Percentiles rank a stretch among this genome's conserved stretches.
These are phyloP conservation scores for Fusarium burgessii DNA, from an alignment of 2,329 filamentous ascomycete genomes.

Conservation along the genomic window DNA sequence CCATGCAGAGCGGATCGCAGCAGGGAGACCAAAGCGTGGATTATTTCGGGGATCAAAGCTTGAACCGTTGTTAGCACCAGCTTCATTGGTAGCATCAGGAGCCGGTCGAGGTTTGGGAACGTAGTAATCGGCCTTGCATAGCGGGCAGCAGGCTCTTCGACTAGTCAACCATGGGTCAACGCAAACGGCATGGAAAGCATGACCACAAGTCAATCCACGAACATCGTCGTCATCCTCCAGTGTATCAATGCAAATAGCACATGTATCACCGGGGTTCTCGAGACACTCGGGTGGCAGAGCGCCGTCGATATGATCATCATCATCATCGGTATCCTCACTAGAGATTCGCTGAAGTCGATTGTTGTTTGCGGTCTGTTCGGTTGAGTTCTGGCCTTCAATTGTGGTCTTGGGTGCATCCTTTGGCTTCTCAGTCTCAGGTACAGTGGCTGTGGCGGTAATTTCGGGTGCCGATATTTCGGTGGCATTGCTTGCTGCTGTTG, in stretches of 20 bases:
- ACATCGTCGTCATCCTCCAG: constrained; percentile 97
- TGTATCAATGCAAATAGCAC: constrained; percentile 94
- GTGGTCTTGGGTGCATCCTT: constrained; percentile 31
- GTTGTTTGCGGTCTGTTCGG: constrained; percentile 40
- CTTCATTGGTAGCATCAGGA: constrained; percentile 54
- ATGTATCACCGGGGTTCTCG: constrained; percentile 87
- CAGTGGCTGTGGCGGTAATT: constrained; percentile 34
- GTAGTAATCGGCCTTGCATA: constrained; percentile 99
- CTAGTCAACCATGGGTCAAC: constrained; percentile 97
- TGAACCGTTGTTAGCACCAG: constrained; percentile 43
- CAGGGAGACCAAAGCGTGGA: constrained; percentile 62
- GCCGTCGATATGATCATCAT: constrained; percentile 85
- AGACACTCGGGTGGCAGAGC: constrained; percentile 85
- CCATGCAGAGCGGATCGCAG: constrained; percentile 56
- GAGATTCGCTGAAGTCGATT: constrained; percentile 55
- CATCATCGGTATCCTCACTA: constrained; percentile 70
- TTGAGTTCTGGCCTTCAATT: constrained; percentile 44
- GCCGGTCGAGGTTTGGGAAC: constrained; percentile 85
- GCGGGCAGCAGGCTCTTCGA: constrained; percentile 91
- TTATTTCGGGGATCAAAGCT: constrained; percentile 54
- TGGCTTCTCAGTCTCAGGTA: constrained; percentile 39
- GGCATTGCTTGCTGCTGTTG: constrained; percentile 20
- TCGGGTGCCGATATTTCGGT: constrained; percentile 27
- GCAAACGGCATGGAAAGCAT: constrained; percentile 96
- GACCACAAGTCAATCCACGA: constrained; percentile 93